Percentiles rank a stretch among this genome's conserved stretches.
Conservation (phyloP, 768 basidiomycete genomes). For the Phanerochaete carnosa region DNA sequence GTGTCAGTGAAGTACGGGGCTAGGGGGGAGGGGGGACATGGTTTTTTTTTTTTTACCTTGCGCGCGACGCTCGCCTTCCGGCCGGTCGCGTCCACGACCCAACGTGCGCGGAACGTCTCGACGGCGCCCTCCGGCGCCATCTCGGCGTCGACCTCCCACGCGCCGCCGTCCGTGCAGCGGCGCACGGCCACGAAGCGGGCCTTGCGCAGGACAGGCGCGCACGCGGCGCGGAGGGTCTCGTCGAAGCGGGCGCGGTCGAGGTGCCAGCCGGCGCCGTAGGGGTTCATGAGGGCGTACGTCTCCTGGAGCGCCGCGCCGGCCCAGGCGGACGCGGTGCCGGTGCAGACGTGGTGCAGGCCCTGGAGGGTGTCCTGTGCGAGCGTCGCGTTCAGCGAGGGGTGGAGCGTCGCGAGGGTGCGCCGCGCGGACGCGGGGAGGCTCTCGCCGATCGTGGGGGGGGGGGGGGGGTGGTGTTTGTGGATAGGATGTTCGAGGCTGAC, state of each 20-base stretch:
- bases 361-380: constrained; percentile 16
- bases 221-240: constrained; percentile 23
- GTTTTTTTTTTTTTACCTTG: constrained; percentile 16
- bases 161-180: constrained; percentile 3
- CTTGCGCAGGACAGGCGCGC: constrained; percentile 11
- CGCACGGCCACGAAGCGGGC: constrained; percentile 9
- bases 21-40: no score
- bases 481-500: not conserved
- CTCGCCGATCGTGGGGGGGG: constrained; percentile 30
- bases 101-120: constrained; percentile 17
- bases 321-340: constrained; percentile 35
- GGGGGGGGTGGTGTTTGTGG: not conserved
- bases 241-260: constrained; percentile 34
- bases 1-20: not conserved
- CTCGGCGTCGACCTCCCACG: constrained; percentile 4
- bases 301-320: constrained; percentile 23
- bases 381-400: not conserved
- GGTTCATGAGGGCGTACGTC: constrained; percentile 31
- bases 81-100: constrained; percentile 37
- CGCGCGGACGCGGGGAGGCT: constrained; percentile 31
- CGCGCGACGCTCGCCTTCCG: constrained; percentile 31
- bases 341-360: constrained; percentile 22
- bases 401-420: constrained; percentile 15
- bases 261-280: constrained; percentile 32
- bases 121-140: not conserved